Evolutionary conservation across 1,284 basidiomycete genomes (phyloP), one percentile per base, ranked within the genome.

Genomic region (Mycosarcoma maydis): DNA sequence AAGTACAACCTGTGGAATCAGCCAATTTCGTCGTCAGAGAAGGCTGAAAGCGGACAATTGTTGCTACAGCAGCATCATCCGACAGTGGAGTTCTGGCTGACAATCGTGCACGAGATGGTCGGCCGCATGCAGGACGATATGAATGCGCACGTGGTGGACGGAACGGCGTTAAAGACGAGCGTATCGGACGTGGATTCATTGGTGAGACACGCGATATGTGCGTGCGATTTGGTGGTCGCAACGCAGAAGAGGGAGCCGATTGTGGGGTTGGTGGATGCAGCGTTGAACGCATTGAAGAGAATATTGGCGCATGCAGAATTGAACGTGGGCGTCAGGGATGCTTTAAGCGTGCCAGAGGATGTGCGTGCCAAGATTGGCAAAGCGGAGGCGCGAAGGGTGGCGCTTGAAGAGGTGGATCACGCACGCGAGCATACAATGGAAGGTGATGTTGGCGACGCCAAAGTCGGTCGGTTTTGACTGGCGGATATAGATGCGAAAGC

Each of bases 71-170:
- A 55, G 39, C 52, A 62, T 3, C 62, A 67, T 44, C 69, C 69
- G 30, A 72, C 69, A 3, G 17, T 72, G 40, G 54, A 62, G n/a
- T 56, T 59, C 37, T 72, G 69, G 69, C 32, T 62, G 6, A 44
- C 24, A 19, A 36, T 72, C 16, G 34, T 62, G 42, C 46, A 56
- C 11, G 64, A 53, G 16, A 61, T 67, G 54, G 42, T 58, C 16
- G 42, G 20, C 1, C 38, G 24, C 6, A 61, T 67, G 50, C 43
- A 51, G 38, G 44, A 48, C 14, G 69, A 72, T 26, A 29, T 72
- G 20, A 64, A 72, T 26, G 59, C 58, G 2, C 60, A 65, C 30
- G 58, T 67, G 1, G 16, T 45, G n/a, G 55, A 52, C 9, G 38
- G 42, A 3, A 67, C 58, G 3, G 24, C 34, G 2, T 26, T 56